These are phyloP conservation scores for Daldinia caldariorum DNA, from an alignment of 495 filamentous ascomycete species.

Conservation along the genomic window DNA sequence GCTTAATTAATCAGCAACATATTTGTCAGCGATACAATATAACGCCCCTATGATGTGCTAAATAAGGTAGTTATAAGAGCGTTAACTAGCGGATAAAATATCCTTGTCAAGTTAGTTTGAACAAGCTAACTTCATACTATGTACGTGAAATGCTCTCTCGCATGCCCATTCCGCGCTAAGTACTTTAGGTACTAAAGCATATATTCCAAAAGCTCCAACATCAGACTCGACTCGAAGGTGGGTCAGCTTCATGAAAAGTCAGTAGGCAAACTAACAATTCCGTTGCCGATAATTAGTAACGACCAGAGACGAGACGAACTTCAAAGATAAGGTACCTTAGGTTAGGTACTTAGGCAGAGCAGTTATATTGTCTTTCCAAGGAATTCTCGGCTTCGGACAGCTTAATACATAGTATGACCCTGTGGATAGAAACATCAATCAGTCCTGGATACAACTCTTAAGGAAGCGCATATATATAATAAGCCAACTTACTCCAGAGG, in stretches of 20 bases:
- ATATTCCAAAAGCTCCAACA: not conserved
- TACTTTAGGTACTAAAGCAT: too few relatives aligned
- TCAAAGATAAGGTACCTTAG: too few relatives aligned
- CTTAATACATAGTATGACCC: not conserved
- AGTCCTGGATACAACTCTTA: not conserved
- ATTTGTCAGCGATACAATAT: not conserved
- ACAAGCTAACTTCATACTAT: not conserved
- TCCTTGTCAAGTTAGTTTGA: not conserved
- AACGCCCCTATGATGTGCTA: not conserved
- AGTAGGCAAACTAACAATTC: too few relatives aligned
- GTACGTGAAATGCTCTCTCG: not conserved
- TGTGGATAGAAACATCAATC: not conserved
- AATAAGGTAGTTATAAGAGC: not conserved
- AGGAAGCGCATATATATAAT: not conserved
- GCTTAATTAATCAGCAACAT: not conserved
- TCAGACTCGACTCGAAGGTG: too few relatives aligned
- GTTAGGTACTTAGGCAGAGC: too few relatives aligned
- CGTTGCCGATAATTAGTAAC: too few relatives aligned
- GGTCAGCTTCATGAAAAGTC: too few relatives aligned
- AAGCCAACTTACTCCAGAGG: conserved; percentile 61
- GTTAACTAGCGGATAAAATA: not conserved
- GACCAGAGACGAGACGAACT: too few relatives aligned
- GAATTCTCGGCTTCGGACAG: not conserved
- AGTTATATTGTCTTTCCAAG: not conserved
- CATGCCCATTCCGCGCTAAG: not conserved